A percentile compares a stretch with the other conserved stretches of the same genome.
Evolutionary conservation across 176 grass and related monocot species (phyloP).

Genomic region (Secale cereale): DNA sequence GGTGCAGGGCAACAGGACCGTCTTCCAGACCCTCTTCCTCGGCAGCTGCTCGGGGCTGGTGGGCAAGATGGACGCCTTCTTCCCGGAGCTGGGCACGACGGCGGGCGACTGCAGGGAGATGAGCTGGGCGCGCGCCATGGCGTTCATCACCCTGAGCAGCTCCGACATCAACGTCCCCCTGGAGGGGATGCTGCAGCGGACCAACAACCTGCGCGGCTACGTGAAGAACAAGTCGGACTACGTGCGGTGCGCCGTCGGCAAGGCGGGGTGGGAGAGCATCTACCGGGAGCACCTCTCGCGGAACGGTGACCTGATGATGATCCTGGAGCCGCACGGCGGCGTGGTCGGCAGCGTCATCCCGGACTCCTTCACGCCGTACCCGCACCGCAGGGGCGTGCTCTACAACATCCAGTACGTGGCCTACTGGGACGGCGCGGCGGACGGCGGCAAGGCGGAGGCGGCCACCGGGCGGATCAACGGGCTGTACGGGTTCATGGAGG

Average conservation of each 20-base stretch:
- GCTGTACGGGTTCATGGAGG: neutral
- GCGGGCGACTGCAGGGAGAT: conserved; percentile 33
- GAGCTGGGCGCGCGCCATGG: conserved; percentile 31
- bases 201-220: neutral
- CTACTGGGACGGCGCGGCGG: neutral
- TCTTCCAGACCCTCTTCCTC: conserved; percentile 45
- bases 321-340: conserved; percentile 44
- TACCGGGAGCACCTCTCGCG: neutral
- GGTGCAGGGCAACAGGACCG: neutral
- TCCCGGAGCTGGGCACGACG: conserved; percentile 38
- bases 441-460: neutral
- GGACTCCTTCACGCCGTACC: conserved; percentile 22
- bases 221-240: conserved; percentile 57
- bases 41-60: neutral
- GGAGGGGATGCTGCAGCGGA: conserved; percentile 17
- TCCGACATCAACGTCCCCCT: neutral
- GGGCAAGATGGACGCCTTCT: neutral
- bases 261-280: neutral
- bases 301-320: conserved; percentile 30
- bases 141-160: neutral
- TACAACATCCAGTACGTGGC: conserved; percentile 49
- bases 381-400: conserved; percentile 38
- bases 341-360: neutral
- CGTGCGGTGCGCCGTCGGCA: conserved; percentile 14
- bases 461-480: neutral